Base-by-base conservation (phyloP, 2,329 filamentous ascomycete species). In the Exophiala alcalophila region DNA sequence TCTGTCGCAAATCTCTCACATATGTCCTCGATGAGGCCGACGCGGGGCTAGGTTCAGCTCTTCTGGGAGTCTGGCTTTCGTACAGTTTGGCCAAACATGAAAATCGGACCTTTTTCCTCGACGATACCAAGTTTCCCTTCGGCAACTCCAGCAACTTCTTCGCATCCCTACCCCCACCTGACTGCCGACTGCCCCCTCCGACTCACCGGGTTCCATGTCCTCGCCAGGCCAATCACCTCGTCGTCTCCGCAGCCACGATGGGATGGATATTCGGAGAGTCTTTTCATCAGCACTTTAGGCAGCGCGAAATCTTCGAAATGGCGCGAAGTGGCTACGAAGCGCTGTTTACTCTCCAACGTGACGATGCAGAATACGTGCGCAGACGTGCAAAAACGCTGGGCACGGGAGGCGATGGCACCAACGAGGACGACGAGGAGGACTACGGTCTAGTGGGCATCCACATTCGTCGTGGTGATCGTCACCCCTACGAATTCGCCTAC, bases 81-180 rank as follows among this genome's bases (percentile, higher is more conserved):
- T 94, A 92, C 60, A 86, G 86, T 3, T 67, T 94, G 40, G 86
- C 88, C 2, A 73, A 83, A 59, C 76, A 81, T 46, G 84, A 94
- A 60, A 78, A 77, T 10, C 73, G 87, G 16, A 73, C 80, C 1
- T 94, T 94, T 64, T 94, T 94, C 66, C 72, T 94, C 50, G 86
- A 94, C 56, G 88, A 94, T 64, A 80, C 83, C 5, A 75, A 83
- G 53, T 94, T 89, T 83, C 81, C 84, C 1, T 92, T 92, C 56
- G 88, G 88, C 7, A 72, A 74, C 37, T 94, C 86, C 59, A 74
- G 74, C 1, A 74, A 78, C 36, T 87, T 86, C 56, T 94, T 94
- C 64, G 68, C 77, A 31, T 66, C 78, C 3, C 40, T 34, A 14
- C 82, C 85, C 0, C 54, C 72, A 2, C 80, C 83, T 2, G 64